Percentiles rank a stretch among this genome's conserved stretches.
Evolutionary conservation across 78 protist species (phyloP).

Genomic region (Isochrysis galbana): DNA sequence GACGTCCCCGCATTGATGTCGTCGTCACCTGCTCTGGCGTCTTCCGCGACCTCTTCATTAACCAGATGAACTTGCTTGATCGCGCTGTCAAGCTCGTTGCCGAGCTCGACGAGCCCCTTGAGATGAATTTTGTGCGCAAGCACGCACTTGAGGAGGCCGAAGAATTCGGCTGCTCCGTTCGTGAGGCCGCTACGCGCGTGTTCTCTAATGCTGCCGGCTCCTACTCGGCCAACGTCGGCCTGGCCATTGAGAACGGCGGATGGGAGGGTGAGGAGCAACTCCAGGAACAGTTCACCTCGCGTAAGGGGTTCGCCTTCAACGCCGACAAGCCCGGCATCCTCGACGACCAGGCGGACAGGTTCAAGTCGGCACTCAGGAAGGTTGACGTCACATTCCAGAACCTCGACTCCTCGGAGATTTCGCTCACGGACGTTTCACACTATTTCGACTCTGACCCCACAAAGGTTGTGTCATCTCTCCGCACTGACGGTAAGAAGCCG

Average conservation of each 20-base stretch:
- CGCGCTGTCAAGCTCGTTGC: conserved; percentile 56
- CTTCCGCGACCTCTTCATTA: conserved; percentile 62
- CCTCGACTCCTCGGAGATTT: conserved; percentile 64
- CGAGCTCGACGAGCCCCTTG: conserved; percentile 60
- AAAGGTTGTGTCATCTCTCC: conserved; percentile 43
- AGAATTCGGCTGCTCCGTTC: conserved; percentile 40
- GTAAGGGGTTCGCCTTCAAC: conserved; percentile 63
- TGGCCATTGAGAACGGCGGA: conserved; percentile 59
- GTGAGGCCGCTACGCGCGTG: conserved; percentile 58
- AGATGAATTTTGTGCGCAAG: conserved; percentile 58
- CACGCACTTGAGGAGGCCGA: conserved; percentile 60
- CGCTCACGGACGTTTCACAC: conserved; percentile 59
- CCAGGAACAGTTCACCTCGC: conserved; percentile 53
- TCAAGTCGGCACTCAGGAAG: conserved; percentile 34
- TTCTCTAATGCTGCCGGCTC: conserved; percentile 58
- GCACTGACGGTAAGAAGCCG: conserved; percentile 56
- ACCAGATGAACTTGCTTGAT: conserved; percentile 62
- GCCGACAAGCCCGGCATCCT: conserved; percentile 55
- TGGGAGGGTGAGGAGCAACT: conserved; percentile 46
- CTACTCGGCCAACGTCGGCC: conserved; percentile 58
- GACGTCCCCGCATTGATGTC: conserved; percentile 60
- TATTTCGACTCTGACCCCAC: conserved; percentile 65
- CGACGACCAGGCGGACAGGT: conserved; percentile 9
- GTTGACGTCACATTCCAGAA: conserved; percentile 59
- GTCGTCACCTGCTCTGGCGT: conserved; percentile 61